phyloP scores from a whole-genome alignment of 495 filamentous ascomycete genomes.

The Penicillium fimorum region DNA sequence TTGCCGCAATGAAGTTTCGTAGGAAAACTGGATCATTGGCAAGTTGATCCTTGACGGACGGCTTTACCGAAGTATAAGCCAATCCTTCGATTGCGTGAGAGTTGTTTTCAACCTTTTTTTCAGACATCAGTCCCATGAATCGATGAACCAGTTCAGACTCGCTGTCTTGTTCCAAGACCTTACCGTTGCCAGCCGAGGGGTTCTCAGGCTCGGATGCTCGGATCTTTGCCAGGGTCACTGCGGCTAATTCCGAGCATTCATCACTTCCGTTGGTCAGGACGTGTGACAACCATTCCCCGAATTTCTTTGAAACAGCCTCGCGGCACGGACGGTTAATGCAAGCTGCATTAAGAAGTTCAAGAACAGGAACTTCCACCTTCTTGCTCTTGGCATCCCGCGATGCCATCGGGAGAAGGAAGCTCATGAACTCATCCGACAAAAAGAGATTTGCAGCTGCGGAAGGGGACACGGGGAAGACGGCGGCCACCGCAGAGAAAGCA shows the following conservation, averaged over 20 bases:
- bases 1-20: constrained; percentile 58
- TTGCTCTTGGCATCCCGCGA: constrained; percentile 70
- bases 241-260: constrained; percentile 66
- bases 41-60: constrained; percentile 78
- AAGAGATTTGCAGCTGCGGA: constrained; percentile 70
- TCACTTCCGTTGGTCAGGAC: constrained; percentile 66
- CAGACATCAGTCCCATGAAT: constrained; percentile 75
- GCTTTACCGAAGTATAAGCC: constrained; percentile 82
- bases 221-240: constrained; percentile 82
- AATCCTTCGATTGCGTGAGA: constrained; percentile 85
- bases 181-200: constrained; percentile 37
- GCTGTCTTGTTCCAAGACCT: constrained; percentile 46
- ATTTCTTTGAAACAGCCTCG: constrained; percentile 75
- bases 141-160: constrained; percentile 69
- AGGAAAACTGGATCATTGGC: constrained; percentile 64
- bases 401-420: constrained; percentile 65
- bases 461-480: constrained; percentile 81
- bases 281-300: constrained; percentile 78
- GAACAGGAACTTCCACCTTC: constrained; percentile 73
- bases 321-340: constrained; percentile 79
- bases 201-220: constrained; percentile 46
- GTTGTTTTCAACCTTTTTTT: constrained; percentile 52
- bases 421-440: constrained; percentile 78
- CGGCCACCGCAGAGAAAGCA: constrained; percentile 84
- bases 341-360: constrained; percentile 88